Evolutionary conservation across 371 early-diverging fungal species (phyloP).

Genomic region (Mortierella sp.): DNA sequence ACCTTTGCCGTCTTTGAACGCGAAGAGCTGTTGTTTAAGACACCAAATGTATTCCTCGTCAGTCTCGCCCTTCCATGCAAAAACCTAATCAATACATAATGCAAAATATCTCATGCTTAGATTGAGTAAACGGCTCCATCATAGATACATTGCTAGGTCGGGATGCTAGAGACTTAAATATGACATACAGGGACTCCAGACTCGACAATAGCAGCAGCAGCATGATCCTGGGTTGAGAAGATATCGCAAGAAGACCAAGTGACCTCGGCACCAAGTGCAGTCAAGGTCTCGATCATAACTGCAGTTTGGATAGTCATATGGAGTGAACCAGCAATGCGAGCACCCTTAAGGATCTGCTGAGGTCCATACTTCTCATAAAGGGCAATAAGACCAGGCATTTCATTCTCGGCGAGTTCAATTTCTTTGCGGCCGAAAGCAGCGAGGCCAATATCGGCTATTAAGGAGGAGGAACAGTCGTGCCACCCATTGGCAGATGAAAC

Average conservation of each 20-base stretch:
- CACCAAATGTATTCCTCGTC: conserved; percentile 94
- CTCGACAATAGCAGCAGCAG: conserved; percentile 89
- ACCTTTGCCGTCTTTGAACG: conserved; percentile 94
- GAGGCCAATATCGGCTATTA: conserved; percentile 89
- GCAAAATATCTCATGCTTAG: background rate
- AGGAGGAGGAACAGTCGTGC: too few relatives aligned
- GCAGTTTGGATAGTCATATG: conserved; percentile 99
- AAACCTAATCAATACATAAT: conserved; percentile 58
- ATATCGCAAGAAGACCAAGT: conserved; percentile 99
- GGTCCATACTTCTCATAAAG: conserved; percentile 94
- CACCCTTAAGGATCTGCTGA: conserved; percentile 93
- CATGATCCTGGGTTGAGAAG: conserved; percentile 99
- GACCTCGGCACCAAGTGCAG: conserved; percentile 96
- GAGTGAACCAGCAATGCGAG: conserved; percentile 98
- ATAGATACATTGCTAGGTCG: too few relatives aligned
- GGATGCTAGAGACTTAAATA: background rate
- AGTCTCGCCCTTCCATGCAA: conserved; percentile 96
- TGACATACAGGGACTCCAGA: conserved; percentile 78
- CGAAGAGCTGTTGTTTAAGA: conserved; percentile 93
- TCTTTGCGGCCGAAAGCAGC: conserved; percentile 95
- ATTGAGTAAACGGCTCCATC: too few relatives aligned
- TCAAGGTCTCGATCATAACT: conserved; percentile 97
- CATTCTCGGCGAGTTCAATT: conserved; percentile 95
- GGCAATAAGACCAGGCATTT: conserved; percentile 99
- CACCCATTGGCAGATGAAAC: too few relatives aligned